phyloP scores from a whole-genome alignment of 331 rosid species.

The Malus hybrid region DNA sequence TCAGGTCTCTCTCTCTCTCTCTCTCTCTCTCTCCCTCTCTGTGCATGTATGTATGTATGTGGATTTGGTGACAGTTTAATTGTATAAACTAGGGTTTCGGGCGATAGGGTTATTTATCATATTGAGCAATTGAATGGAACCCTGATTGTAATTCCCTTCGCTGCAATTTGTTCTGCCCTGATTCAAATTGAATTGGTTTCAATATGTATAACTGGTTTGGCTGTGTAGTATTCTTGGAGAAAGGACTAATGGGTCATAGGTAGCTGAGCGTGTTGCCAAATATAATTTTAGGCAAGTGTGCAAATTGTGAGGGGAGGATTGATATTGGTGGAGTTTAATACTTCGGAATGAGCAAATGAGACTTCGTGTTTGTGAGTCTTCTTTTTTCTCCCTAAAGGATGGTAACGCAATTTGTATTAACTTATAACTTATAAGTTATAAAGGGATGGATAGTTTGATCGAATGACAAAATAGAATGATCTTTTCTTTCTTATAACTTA shows the following conservation, averaged over 20 bases:
- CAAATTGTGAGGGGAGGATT: not conserved
- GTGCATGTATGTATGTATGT: not conserved
- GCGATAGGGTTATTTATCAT: not conserved
- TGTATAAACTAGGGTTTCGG: constrained; percentile 24
- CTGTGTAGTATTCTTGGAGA: not conserved
- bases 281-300: not conserved
- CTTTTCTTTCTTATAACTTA: not conserved
- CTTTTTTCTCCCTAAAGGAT: not conserved
- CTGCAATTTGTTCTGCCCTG: not conserved
- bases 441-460: not conserved
- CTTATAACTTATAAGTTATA: no score
- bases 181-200: not conserved
- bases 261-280: not conserved
- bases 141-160: not conserved
- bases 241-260: not conserved
- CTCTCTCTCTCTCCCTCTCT: not conserved
- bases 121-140: not conserved
- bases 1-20: constrained; percentile 38
- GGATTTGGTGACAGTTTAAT: not conserved
- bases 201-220: not conserved
- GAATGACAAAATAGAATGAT: not conserved
- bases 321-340: not conserved
- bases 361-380: not conserved
- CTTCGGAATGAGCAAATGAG: not conserved
- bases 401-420: not conserved